Conservation (phyloP, 1,139 yeast species). For the Hyphopichia pseudoburtonii region DNA sequence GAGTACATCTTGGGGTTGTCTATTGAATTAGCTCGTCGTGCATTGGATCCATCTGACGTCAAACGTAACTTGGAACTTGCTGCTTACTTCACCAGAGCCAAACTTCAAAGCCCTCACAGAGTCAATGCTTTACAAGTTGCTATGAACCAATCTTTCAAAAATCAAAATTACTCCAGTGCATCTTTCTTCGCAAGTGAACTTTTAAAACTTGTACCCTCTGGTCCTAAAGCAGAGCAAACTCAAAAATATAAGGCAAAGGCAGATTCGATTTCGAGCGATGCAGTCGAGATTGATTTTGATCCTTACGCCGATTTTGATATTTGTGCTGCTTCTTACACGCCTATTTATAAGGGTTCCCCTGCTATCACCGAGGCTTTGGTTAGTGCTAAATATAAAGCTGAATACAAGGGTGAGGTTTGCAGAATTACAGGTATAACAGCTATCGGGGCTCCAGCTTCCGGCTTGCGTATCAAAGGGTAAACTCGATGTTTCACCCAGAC, state of each 20-base stretch:
- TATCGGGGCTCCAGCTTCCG: constrained; percentile 96
- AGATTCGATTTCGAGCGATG: constrained; percentile 79
- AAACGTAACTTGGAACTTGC: constrained; percentile 92
- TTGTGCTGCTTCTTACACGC: constrained; percentile 85
- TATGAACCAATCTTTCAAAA: constrained; percentile 85
- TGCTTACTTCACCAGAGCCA: constrained; percentile 87
- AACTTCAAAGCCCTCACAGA: constrained; percentile 79
- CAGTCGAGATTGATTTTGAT: constrained; percentile 87
- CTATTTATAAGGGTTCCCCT: constrained; percentile 78
- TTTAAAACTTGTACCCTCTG: constrained; percentile 63
- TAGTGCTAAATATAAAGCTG: constrained; percentile 81
- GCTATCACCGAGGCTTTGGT: constrained; percentile 80
- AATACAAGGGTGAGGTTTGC: constrained; percentile 78
- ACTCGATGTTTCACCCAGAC: too few relatives aligned
- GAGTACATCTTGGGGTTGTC: constrained; percentile 91
- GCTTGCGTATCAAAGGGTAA: constrained; percentile 58
- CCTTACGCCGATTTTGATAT: constrained; percentile 88
- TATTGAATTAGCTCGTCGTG: constrained; percentile 85
- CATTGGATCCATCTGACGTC: constrained; percentile 65
- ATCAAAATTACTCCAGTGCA: constrained; percentile 86
- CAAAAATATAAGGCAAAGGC: constrained; percentile 76
- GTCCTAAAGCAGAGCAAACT: constrained; percentile 89
- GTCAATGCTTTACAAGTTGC: constrained; percentile 92
- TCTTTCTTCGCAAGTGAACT: constrained; percentile 87
- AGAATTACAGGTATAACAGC: constrained; percentile 71